Evolutionary conservation across 2,329 filamentous ascomycete species (phyloP).

Genomic region (Beauveria medogensis): DNA sequence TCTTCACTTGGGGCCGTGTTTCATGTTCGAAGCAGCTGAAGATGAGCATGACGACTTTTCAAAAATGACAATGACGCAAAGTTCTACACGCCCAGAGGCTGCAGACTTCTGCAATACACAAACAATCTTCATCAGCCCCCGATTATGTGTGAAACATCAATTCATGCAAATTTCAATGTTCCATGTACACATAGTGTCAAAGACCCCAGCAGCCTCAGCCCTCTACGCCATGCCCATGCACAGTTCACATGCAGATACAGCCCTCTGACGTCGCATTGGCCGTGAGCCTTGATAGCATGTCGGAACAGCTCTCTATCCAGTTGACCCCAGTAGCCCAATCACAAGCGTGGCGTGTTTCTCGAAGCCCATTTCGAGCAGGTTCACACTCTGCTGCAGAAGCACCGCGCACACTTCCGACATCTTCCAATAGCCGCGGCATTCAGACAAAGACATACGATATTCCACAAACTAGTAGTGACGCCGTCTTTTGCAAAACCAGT

Average conservation of each 20-base stretch:
- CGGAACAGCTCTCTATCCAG: neutral
- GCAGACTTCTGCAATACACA: neutral
- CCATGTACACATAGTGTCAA: neutral
- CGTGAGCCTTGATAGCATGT: neutral
- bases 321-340: neutral
- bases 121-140: too few relatives aligned
- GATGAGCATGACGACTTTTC: neutral
- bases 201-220: neutral
- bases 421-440: neutral
- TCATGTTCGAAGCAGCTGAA: neutral
- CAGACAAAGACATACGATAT: neutral
- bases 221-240: neutral
- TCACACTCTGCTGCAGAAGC: neutral
- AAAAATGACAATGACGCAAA: neutral
- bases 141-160: too few relatives aligned
- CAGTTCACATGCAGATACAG: slow-evolving; percentile 9
- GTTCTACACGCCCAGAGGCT: too few relatives aligned
- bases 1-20: neutral
- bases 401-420: neutral
- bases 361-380: neutral
- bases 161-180: too few relatives aligned
- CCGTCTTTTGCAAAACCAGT: neutral
- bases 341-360: neutral
- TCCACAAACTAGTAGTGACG: neutral
- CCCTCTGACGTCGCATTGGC: slow-evolving; percentile 6